Evolutionary conservation across 257 asterid species (phyloP).

Genomic region (Solanum megistacrolobum): DNA sequence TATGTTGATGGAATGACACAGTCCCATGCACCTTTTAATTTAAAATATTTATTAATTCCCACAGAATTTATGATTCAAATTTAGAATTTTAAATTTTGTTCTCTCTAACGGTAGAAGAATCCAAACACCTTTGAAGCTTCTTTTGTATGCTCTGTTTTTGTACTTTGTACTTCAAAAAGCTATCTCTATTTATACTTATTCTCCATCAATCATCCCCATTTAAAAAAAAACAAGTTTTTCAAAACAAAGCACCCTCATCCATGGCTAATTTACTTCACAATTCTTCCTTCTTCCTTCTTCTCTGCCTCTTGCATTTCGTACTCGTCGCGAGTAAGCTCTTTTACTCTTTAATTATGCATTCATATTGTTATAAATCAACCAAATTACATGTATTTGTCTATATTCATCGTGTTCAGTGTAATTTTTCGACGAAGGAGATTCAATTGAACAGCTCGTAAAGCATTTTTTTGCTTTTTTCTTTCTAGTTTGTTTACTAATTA

Average conservation of each 20-base stretch:
- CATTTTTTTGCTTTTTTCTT: neutral
- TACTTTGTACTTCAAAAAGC: neutral
- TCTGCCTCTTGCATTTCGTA: neutral
- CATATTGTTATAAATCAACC: neutral
- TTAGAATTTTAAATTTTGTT: neutral
- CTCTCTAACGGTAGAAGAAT: neutral
- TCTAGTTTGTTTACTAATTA: neutral
- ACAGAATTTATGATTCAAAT: neutral
- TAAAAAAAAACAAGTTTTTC: neutral
- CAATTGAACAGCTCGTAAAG: neutral
- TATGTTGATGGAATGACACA: too few species aligned
- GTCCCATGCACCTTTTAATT: neutral
- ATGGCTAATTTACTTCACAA: neutral
- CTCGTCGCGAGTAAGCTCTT: neutral
- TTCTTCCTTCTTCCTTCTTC: neutral
- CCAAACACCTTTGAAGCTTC: neutral
- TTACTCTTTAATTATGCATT: neutral
- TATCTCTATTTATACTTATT: neutral
- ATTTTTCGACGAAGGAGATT: neutral
- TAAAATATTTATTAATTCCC: neutral
- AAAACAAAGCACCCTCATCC: neutral
- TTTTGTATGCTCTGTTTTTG: neutral
- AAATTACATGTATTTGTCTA: neutral
- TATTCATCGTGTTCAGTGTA: neutral
- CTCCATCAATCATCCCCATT: neutral